A percentile compares a stretch with the other conserved stretches of the same genome.
Evolutionary conservation across 495 filamentous ascomycete genomes (phyloP).

Genomic region (Aspergillus biplanus): DNA sequence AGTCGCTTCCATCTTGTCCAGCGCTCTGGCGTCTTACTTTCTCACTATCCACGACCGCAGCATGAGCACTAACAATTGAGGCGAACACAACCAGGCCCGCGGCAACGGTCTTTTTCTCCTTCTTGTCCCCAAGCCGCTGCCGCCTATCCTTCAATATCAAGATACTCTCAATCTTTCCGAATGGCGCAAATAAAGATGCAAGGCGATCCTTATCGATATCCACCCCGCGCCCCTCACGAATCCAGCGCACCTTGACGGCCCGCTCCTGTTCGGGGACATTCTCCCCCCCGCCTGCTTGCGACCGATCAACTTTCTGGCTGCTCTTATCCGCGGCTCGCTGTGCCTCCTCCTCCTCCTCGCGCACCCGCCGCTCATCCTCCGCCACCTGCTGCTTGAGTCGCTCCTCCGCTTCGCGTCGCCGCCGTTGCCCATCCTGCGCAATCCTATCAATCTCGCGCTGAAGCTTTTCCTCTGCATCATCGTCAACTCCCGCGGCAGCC

Average conservation of each 20-base stretch:
- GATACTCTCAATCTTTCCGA: constrained; percentile 59
- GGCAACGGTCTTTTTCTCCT: constrained; percentile 57
- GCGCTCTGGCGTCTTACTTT: constrained; percentile 39
- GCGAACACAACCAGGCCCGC: constrained; percentile 60
- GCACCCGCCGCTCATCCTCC: constrained; percentile 48
- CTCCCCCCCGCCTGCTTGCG: constrained; percentile 39
- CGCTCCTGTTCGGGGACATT: constrained; percentile 61
- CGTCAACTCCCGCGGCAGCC: constrained; percentile 42
- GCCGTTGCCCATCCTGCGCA: constrained; percentile 64
- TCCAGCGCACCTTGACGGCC: constrained; percentile 63
- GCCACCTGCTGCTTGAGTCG: constrained; percentile 51
- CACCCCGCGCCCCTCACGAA: constrained; percentile 48
- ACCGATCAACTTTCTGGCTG: constrained; percentile 44
- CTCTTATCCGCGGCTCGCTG: constrained; percentile 35
- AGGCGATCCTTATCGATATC: constrained; percentile 51
- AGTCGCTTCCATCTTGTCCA: constrained; percentile 37
- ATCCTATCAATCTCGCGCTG: constrained; percentile 63
- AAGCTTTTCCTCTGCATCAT: constrained; percentile 60
- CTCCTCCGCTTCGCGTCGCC: constrained; percentile 54
- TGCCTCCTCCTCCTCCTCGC: constrained; percentile 42
- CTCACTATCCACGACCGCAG: constrained; percentile 59
- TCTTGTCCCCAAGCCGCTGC: constrained; percentile 50
- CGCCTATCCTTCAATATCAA: constrained; percentile 60
- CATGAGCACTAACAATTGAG: constrained; percentile 63
- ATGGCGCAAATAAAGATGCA: constrained; percentile 49